Evolutionary conservation across 1,139 yeast species (phyloP).

Genomic region (Saccharomyces hybrid): DNA sequence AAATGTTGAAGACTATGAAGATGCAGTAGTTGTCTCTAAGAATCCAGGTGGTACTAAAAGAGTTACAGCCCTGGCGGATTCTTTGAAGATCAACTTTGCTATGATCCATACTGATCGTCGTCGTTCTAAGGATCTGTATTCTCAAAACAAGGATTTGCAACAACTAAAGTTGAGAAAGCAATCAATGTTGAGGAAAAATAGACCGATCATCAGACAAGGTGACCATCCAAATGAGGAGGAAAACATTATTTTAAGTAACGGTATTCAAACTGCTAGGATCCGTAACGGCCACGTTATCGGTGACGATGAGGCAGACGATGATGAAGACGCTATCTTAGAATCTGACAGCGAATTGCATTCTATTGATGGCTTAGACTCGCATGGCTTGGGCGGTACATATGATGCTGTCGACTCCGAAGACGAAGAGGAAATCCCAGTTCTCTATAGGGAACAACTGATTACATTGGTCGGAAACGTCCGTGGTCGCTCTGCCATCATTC

Average conservation of each 20-base stretch:
- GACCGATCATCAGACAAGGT: constrained; percentile 35
- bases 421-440: constrained; percentile 69
- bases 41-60: constrained; percentile 99
- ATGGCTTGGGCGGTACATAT: constrained; percentile 76
- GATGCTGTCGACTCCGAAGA: constrained; percentile 73
- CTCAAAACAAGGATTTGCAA: constrained; percentile 33
- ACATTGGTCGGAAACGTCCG: constrained; percentile 95
- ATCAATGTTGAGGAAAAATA: constrained; percentile 33
- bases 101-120: constrained; percentile 98
- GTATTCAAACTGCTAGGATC: constrained; percentile 91
- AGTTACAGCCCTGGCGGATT: constrained; percentile 94
- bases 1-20: constrained; percentile 73
- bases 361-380: constrained; percentile 27
- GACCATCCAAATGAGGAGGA: constrained; percentile 56
- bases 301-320: constrained; percentile 82
- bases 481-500: constrained; percentile 81
- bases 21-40: constrained; percentile 84
- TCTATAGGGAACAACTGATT: constrained; percentile 76
- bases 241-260: constrained; percentile 62
- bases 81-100: constrained; percentile 90
- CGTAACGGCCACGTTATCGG: constrained; percentile 97
- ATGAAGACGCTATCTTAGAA: constrained; percentile 32
- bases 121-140: constrained; percentile 68
- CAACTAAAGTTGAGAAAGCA: constrained; percentile 35
- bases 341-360: constrained; percentile 31